phyloP scores from a whole-genome alignment of 1,139 yeast species.

The Pichia sp. region DNA sequence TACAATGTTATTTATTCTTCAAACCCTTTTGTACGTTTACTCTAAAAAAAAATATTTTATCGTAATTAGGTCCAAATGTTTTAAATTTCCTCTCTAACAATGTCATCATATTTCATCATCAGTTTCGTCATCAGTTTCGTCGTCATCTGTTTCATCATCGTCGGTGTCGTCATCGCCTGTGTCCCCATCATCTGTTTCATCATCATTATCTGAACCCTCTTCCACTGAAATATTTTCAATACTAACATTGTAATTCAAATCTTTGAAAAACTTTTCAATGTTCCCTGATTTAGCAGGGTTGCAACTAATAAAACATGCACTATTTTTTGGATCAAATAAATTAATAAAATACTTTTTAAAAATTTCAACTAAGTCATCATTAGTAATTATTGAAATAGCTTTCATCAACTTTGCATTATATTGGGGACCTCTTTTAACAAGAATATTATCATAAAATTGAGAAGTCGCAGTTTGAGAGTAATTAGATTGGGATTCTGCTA shows the following conservation, averaged over 20 bases:
- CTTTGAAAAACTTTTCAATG: constrained; percentile 42
- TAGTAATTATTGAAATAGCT: constrained; percentile 46
- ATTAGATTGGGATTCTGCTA: constrained; percentile 63
- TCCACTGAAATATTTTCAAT: constrained; percentile 37
- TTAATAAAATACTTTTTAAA: constrained; percentile 56
- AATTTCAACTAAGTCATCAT: constrained; percentile 49
- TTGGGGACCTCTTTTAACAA: constrained; percentile 66
- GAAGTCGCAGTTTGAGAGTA: constrained; percentile 56
- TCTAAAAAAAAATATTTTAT: no score
- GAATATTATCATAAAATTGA: constrained; percentile 59
- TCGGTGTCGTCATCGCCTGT: constrained; percentile 15
- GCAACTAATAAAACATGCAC: constrained; percentile 65
- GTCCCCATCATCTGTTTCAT: no score
- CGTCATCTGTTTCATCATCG: constrained; percentile 4
- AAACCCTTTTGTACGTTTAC: no score
- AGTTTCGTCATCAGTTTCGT: constrained; percentile 13
- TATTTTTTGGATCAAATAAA: constrained; percentile 49
- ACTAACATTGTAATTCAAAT: constrained; percentile 52
- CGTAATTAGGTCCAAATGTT: no score
- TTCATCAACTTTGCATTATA: constrained; percentile 43
- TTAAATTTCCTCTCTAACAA: no score
- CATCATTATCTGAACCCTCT: constrained; percentile 19
- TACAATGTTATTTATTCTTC: no score
- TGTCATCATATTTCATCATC: constrained; percentile 12
- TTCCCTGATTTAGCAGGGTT: constrained; percentile 58